Percentiles rank a stretch among this genome's conserved stretches.
Conservation (phyloP, 2,329 filamentous ascomycete species). For the Aspergillus tamarii region DNA sequence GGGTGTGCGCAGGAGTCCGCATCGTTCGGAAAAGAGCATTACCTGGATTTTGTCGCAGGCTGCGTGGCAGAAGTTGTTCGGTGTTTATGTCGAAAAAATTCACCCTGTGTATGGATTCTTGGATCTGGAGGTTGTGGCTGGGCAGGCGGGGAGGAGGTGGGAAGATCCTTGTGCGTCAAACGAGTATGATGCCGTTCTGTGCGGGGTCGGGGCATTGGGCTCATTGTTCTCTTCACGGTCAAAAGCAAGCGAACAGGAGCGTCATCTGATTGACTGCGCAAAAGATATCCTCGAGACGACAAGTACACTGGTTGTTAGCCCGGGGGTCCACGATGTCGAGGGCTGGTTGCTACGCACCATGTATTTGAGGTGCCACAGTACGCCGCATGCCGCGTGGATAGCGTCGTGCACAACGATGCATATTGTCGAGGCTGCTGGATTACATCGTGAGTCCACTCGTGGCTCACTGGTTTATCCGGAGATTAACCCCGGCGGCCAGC, state of each 20-base stretch:
- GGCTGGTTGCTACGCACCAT: neutral
- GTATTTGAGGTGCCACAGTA: slow-evolving; percentile 42
- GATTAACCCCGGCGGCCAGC: neutral
- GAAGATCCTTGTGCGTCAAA: slow-evolving; percentile 3
- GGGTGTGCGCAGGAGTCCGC: neutral
- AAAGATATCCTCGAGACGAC: neutral
- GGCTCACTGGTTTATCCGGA: neutral
- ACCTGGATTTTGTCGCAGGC: slow-evolving; percentile 8
- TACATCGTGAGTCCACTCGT: slow-evolving; percentile 12
- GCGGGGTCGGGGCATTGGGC: slow-evolving; percentile 21
- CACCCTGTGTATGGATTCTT: slow-evolving; percentile 21
- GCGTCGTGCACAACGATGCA: slow-evolving; percentile 58
- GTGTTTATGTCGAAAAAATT: slow-evolving; percentile 9
- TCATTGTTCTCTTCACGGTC: slow-evolving; percentile 13
- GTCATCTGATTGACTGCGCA: neutral
- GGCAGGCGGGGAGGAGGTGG: slow-evolving; percentile 1
- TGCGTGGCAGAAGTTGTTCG: neutral
- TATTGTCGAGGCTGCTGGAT: slow-evolving; percentile 51
- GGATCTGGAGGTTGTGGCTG: slow-evolving; percentile 6
- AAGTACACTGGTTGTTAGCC: neutral
- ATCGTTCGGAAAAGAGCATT: slow-evolving; percentile 1
- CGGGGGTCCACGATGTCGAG: neutral
- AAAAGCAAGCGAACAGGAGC: neutral
- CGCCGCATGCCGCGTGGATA: slow-evolving; percentile 57
- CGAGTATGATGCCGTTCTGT: slow-evolving; percentile 9